Evolutionary conservation across 2,329 filamentous ascomycete genomes (phyloP), one percentile per base, ranked within the genome.

Genomic region (Fusarium austroafricanum): DNA sequence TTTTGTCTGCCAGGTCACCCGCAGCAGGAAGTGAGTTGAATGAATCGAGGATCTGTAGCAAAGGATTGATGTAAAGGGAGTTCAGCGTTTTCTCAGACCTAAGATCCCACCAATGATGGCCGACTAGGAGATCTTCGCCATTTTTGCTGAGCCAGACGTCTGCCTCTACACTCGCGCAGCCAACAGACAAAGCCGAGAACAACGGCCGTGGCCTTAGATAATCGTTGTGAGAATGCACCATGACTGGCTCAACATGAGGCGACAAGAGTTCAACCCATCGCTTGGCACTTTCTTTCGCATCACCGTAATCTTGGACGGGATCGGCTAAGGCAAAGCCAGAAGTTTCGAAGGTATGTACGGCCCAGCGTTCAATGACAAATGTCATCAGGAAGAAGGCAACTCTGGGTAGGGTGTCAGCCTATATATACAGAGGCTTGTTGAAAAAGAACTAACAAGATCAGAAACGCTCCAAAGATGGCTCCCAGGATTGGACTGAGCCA

Each of bases 151-250:
- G 80, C 88, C 88, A 92, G 11, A 92, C 85, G 68, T 92, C 90
- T 5, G 89, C 89, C 77, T 92, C 90, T 3, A 91, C 82, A 18
- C 89, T 84, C 5, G 84, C 85, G 69, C 87, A 90, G 8, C 88
- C 86, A 4, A 84, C 83, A 10, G 81, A 78, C 2, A 89, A 77
- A 18, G 90, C 90, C 4, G 87, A 86, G 71, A 86, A 90, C 8
- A 92, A 79, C 0, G 90, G 89, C 2, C 87, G 81, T 11, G 81
- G 82, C 40, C 88, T 83, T 86, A 86, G 87, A 76, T 92, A 92
- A 75, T 92, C 90, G 72, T 91, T 91, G 73, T 91, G 89, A 1
- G 86, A 89, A 73, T 91, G 89, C 57, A 68, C 67, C 67, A 69
- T 72, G 4, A 54, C 59, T 6, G 70, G 70, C 2, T 65, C 46